phyloP scores from a whole-genome alignment of 2,329 filamentous ascomycete species.

The Mycogone perniciosa region DNA sequence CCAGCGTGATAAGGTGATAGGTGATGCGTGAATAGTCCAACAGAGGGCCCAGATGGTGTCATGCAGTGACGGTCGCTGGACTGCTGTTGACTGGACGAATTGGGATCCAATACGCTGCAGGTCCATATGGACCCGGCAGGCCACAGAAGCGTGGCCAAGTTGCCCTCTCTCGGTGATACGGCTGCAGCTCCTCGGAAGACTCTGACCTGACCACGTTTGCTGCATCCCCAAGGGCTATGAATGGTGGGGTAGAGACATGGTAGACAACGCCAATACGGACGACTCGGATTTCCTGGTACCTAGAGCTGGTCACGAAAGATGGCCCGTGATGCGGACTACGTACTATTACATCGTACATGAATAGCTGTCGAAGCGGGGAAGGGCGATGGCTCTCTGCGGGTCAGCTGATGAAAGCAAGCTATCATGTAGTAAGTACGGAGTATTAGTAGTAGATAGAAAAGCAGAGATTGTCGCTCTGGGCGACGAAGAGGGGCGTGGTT shows the following conservation, averaged over 20 bases:
- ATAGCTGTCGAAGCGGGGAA: not conserved
- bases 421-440: not conserved
- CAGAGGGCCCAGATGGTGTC: conserved; percentile 20
- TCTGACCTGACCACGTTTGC: not conserved
- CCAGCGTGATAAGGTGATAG: conserved; percentile 9
- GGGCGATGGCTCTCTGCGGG: not conserved
- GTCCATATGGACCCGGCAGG: conserved; percentile 10
- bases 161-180: conserved; percentile 7
- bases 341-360: conserved; percentile 5
- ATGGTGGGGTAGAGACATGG: not conserved
- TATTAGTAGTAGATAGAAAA: not conserved
- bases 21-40: conserved; percentile 8
- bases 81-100: conserved; percentile 8
- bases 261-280: not conserved
- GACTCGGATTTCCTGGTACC: conserved; percentile 3
- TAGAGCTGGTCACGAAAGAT: conserved; percentile 2
- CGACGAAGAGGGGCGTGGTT: conserved; percentile 1
- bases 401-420: conserved; percentile 1
- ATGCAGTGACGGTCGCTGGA: conserved; percentile 17
- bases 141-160: conserved; percentile 11
- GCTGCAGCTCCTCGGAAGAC: not conserved
- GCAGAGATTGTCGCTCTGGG: conserved; percentile 5
- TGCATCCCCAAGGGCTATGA: not conserved
- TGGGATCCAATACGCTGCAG: conserved; percentile 6
- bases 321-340: conserved; percentile 10